Conservation (phyloP, 2,329 filamentous ascomycete genomes). For the Neonectria neomacrospora region DNA sequence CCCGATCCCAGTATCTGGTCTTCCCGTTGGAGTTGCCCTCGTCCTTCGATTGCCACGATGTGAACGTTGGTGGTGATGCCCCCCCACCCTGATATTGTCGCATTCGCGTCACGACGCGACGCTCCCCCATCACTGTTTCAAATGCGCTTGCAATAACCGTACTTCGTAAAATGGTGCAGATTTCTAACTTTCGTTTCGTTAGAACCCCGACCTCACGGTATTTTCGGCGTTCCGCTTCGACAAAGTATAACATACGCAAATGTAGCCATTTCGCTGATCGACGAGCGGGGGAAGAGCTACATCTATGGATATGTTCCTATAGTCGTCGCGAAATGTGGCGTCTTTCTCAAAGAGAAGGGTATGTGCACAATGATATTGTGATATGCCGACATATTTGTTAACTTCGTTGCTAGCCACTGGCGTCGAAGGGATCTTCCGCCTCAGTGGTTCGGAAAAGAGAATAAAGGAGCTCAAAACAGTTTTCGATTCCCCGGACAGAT, state of each 20-base stretch:
- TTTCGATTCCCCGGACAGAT: constrained; percentile 94
- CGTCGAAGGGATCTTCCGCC: constrained; percentile 94
- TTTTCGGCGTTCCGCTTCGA: constrained; percentile 93
- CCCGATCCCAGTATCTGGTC: constrained; percentile 5
- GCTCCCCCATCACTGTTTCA: not conserved
- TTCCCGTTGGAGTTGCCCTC: constrained; percentile 6
- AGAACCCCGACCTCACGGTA: constrained; percentile 73
- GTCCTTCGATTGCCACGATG: constrained; percentile 16
- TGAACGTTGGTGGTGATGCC: not conserved
- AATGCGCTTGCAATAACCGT: constrained; percentile 11
- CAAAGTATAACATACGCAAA: constrained; percentile 98
- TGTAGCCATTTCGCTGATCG: constrained; percentile 94
- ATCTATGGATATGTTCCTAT: constrained; percentile 99
- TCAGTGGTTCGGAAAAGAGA: constrained; percentile 95
- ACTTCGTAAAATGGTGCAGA: not conserved
- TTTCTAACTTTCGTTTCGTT: constrained; percentile 37
- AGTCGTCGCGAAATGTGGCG: constrained; percentile 96
- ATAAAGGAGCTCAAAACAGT: constrained; percentile 95
- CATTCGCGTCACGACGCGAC: constrained; percentile 13
- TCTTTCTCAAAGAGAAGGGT: constrained; percentile 99
- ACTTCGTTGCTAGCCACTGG: constrained; percentile 75
- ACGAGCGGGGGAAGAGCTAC: constrained; percentile 92
- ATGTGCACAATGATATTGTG: constrained; percentile 45
- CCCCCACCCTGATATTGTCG: constrained; percentile 2
- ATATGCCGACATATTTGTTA: constrained; percentile 26